A percentile compares a stretch with the other conserved stretches of the same genome.
These are phyloP conservation scores for Lichtheimia ornata DNA, from an alignment of 371 early-diverging fungal genomes.

Conservation along the genomic window DNA sequence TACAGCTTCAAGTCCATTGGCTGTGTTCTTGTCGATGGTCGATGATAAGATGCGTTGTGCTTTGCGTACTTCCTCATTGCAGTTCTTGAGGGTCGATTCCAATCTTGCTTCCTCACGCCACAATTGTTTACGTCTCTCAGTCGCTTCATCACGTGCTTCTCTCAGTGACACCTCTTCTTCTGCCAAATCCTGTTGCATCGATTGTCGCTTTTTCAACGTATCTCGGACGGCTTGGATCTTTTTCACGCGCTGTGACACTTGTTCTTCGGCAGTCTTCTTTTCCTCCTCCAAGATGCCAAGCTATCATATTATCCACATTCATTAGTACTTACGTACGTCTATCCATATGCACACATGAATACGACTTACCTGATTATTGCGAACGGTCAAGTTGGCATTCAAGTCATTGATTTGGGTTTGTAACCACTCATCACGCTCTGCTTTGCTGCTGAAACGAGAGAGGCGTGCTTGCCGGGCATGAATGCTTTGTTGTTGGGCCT, in stretches of 20 bases:
- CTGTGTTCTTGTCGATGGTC: conserved; percentile 80
- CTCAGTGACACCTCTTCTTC: conserved; percentile 27
- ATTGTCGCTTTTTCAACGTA: conserved; percentile 40
- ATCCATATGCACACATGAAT: too few relatives aligned
- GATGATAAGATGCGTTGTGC: conserved; percentile 73
- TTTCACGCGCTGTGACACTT: conserved; percentile 17
- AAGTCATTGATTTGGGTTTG: conserved; percentile 67
- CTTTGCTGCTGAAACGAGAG: conserved; percentile 68
- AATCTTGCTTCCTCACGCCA: conserved; percentile 92
- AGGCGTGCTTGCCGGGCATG: conserved; percentile 85
- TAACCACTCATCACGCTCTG: conserved; percentile 80
- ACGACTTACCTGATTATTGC: conserved; percentile 49
- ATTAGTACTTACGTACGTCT: too few relatives aligned
- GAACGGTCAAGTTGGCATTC: conserved; percentile 42
- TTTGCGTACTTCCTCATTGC: conserved; percentile 74
- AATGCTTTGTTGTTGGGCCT: conserved; percentile 61
- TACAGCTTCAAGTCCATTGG: conserved; percentile 76
- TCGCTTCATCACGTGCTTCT: conserved; percentile 60
- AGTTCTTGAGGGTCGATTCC: conserved; percentile 66
- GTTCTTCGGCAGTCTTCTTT: conserved; percentile 22
- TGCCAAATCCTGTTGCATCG: conserved; percentile 31
- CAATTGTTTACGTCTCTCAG: conserved; percentile 77
- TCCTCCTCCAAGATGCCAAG: conserved; percentile 33
- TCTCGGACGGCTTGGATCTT: conserved; percentile 48
- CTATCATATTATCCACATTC: conserved; percentile 5